phyloP scores from a whole-genome alignment of 2,329 filamentous ascomycete genomes.

The Beauveria australis region DNA sequence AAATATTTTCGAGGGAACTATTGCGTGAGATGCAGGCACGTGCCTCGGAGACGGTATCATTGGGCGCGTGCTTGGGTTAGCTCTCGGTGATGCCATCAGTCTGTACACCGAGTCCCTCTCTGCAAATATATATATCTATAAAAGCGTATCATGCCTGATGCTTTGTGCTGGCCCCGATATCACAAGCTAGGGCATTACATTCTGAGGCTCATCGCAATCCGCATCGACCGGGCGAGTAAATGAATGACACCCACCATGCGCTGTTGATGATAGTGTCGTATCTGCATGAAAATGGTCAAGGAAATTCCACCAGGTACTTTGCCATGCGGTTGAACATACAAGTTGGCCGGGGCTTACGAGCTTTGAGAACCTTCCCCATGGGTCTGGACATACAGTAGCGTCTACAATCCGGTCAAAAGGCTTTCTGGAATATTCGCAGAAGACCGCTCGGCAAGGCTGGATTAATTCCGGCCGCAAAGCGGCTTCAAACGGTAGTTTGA shows the following conservation, averaged over 20 bases:
- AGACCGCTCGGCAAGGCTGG: slow-evolving; percentile 33
- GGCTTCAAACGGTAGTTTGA: slow-evolving; percentile 44
- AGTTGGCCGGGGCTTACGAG: slow-evolving; percentile 37
- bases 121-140: slow-evolving; percentile 22
- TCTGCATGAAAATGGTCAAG: slow-evolving; percentile 32
- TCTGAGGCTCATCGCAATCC: slow-evolving; percentile 37
- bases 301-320: slow-evolving; percentile 31
- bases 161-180: slow-evolving; percentile 31
- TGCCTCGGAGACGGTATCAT: background rate
- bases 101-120: slow-evolving; percentile 46
- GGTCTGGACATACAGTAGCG: slow-evolving; percentile 41
- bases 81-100: slow-evolving; percentile 45
- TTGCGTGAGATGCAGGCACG: background rate
- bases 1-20: background rate
- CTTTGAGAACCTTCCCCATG: slow-evolving; percentile 37
- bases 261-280: slow-evolving; percentile 40
- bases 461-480: slow-evolving; percentile 26
- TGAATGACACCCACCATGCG: slow-evolving; percentile 48
- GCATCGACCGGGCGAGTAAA: slow-evolving; percentile 37
- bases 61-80: slow-evolving; percentile 41
- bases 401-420: slow-evolving; percentile 31
- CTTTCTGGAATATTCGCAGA: slow-evolving; percentile 32
- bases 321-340: slow-evolving; percentile 38
- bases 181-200: slow-evolving; percentile 31
- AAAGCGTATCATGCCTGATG: slow-evolving; percentile 28